phyloP scores from a whole-genome alignment of 495 filamentous ascomycete genomes.

The Xylaria castorea region DNA sequence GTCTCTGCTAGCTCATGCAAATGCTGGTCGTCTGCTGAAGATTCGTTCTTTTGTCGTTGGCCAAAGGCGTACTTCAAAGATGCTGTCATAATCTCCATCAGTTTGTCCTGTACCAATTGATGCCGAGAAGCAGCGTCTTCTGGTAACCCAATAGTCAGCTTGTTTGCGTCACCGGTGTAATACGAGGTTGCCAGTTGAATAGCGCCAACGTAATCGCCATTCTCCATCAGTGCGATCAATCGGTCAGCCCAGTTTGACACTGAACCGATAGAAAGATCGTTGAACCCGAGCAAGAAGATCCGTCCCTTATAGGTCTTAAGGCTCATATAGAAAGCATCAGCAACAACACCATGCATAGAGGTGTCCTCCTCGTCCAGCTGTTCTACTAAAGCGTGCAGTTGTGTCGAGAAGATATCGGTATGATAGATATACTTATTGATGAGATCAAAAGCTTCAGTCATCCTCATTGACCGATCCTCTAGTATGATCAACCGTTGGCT shows the following conservation, averaged over 20 bases:
- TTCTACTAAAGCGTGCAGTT: conserved; percentile 84
- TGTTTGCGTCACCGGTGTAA: conserved; percentile 86
- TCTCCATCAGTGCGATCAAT: conserved; percentile 93
- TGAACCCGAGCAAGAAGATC: conserved; percentile 87
- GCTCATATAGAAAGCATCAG: conserved; percentile 97
- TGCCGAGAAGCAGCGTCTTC: conserved; percentile 81
- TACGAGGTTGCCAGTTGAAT: conserved; percentile 90
- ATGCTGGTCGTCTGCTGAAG: conserved; percentile 61
- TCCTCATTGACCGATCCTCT: conserved; percentile 84
- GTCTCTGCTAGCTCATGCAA: conserved; percentile 80
- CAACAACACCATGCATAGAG: conserved; percentile 93
- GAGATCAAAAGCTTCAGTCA: conserved; percentile 93
- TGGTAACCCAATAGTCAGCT: conserved; percentile 89
- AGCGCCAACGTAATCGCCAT: conserved; percentile 89
- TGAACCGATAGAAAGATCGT: conserved; percentile 85
- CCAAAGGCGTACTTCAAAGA: conserved; percentile 91
- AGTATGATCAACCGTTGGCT: conserved; percentile 91
- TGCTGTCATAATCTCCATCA: conserved; percentile 93
- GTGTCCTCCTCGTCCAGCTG: conserved; percentile 85
- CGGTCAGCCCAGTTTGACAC: conserved; percentile 99
- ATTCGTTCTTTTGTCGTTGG: conserved; percentile 59
- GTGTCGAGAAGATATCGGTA: conserved; percentile 81
- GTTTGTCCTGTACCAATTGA: conserved; percentile 81
- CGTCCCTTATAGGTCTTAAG: conserved; percentile 94
- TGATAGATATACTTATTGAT: conserved; percentile 93